Conservation (phyloP, 768 basidiomycete species). For the Phlebiopsis flavidoalba region DNA sequence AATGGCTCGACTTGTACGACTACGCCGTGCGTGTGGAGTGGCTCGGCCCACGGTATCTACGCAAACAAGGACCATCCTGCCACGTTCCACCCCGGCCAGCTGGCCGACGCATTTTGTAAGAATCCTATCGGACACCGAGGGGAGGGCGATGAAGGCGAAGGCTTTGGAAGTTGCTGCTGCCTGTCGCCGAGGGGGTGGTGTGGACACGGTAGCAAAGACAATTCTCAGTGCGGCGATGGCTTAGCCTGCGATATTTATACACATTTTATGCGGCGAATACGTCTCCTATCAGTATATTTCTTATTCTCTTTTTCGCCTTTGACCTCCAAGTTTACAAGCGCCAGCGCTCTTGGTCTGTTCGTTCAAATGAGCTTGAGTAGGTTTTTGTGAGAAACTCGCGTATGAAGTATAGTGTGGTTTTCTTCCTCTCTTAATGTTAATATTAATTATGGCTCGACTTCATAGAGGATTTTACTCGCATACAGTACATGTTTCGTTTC, state of each 20-base stretch:
- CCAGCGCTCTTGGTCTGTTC: too few relatives aligned
- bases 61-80: slow-evolving; percentile 17
- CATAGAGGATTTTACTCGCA: neutral
- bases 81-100: slow-evolving; percentile 12
- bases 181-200: slow-evolving; percentile 10
- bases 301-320: too few relatives aligned
- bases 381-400: too few relatives aligned
- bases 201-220: slow-evolving; percentile 9
- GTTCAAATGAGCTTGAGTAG: too few relatives aligned
- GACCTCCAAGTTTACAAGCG: too few relatives aligned
- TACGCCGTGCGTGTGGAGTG: slow-evolving; percentile 19
- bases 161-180: slow-evolving; percentile 6
- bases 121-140: slow-evolving; percentile 9
- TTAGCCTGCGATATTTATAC: neutral
- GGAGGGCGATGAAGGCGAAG: slow-evolving; percentile 5
- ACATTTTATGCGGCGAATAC: neutral
- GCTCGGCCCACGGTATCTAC: slow-evolving; percentile 19
- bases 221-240: neutral
- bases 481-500: too few relatives aligned
- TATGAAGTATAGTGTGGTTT: too few relatives aligned
- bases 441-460: neutral
- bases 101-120: slow-evolving; percentile 17
- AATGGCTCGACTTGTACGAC: slow-evolving; percentile 22
- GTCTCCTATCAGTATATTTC: neutral
- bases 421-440: too few relatives aligned